Evolutionary conservation across 371 early-diverging fungal genomes (phyloP), one percentile per base, ranked within the genome.

Genomic region (Mortierella sp.): DNA sequence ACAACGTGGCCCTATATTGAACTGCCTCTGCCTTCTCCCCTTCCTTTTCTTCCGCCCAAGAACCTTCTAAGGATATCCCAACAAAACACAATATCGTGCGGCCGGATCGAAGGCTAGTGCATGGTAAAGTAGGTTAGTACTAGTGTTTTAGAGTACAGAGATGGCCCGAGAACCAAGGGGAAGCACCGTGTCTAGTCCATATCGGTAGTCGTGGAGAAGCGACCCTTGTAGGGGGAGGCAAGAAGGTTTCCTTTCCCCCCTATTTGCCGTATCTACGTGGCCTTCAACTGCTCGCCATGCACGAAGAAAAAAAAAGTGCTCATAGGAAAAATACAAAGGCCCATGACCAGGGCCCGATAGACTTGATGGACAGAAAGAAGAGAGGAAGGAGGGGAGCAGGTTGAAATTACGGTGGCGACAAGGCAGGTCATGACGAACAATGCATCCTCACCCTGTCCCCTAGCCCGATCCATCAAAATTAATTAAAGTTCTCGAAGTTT

Each of bases 391-490:
- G n/a, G n/a, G n/a, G n/a, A n/a, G n/a, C n/a, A n/a, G n/a, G n/a
- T n/a, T n/a, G n/a, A 63, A 63, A 63, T 19, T 31, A 14, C 24
- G 68, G 68, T 38, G 68, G 68, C 68, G 68, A 65, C 34, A 10
- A 16, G 24, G 2, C 3, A 13, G 50, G 50, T 16, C 50, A 50
- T 8, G 68, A 9, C 10, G 65, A 24, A 65, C 24, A 68, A 24
- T 68, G 44, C 68, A 68, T 42, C 68, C 68, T 55, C 21, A 50
- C 16, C 16, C 50, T 16, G 11, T 47, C 11, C 8, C 47, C 47
- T 13, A 47, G 3, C 47, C 50, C 14, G 24, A 24, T 24, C 42
- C 68, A 42, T 24, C 48, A 11, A 50, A 50, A 16, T 14, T 38
- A 63, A 31, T 31, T 68, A 68, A 42, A 11, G 68, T 42, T 68